Evolutionary conservation across 164 flowering plant genomes (phyloP), one percentile per base, ranked within the genome.

Genomic region (Pachysandra terminalis): DNA sequence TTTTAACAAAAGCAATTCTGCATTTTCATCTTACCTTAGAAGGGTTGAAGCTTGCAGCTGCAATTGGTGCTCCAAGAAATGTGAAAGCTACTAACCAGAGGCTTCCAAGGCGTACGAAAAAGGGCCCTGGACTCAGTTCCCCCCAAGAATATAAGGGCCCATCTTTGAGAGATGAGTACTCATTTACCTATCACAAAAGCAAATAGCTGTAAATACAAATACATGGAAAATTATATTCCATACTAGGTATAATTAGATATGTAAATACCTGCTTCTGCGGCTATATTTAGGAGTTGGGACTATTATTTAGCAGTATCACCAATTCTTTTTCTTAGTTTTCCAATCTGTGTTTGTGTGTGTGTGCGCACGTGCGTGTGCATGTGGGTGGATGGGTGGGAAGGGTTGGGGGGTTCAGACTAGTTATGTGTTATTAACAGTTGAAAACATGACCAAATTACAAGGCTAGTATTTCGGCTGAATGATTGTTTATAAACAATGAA

Each of bases 31-130:
- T 70, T 86, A 90, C 97, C 84, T 80, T 83, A 59, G 94, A 77
- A 72, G 98, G 97, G 82, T 85, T 85, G 64, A 95, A 95, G 81
- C 98, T 95, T 67, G 98, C 96, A 55, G 98, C 98, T 66, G 97
- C 88, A 74, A 92, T 72, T 70, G 97, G 98, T 40, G 76, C 84
- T 73, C 98, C 98, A 21, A 92, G 87, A 75, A 81, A 85, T 5
- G 90, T 86, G 78, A 92, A 90, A 59, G 93, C 76, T 57, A 75
- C 83, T 32, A 95, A 64, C 96, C 98, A 92, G 25, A 95, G 87
- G 28, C 94, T 84, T 61, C 98, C 98, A 51, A 92, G 86, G 41
- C 97, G 94, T 41, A 83, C 65, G 74, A 95, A 82, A 64, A 95
- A 81, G 19, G 83, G 72, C 62, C 83, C 83, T 22, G 94, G 91